Evolutionary conservation across 2,329 filamentous ascomycete species (phyloP).

Genomic region (Paecilomyces sp.): DNA sequence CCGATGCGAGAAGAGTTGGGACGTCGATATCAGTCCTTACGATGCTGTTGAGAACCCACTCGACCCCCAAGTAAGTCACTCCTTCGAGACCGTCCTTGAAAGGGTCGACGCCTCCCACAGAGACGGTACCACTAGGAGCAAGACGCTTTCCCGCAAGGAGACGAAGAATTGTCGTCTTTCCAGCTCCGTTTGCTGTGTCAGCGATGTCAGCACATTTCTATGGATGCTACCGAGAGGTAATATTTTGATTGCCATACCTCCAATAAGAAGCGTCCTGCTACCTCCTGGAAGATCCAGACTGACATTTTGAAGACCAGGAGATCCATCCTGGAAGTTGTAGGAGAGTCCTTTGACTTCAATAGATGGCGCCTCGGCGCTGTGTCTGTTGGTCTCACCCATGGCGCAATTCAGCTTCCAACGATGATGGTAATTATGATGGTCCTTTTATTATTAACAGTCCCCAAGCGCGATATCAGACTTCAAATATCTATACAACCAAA

Average conservation of each 20-base stretch:
- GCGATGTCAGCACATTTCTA: conserved; percentile 8
- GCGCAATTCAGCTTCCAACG: neutral
- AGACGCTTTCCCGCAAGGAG: conserved; percentile 93
- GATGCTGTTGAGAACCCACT: conserved; percentile 97
- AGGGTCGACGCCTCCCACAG: conserved; percentile 76
- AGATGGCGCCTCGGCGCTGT: conserved; percentile 39
- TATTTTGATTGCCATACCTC: conserved; percentile 46
- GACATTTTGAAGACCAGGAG: conserved; percentile 69
- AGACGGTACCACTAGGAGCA: conserved; percentile 66
- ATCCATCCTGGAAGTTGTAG: conserved; percentile 83
- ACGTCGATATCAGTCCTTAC: conserved; percentile 94
- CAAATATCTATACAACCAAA: neutral
- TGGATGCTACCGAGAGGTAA: neutral
- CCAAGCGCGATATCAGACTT: neutral
- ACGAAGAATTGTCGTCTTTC: conserved; percentile 92
- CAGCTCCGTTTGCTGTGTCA: conserved; percentile 73
- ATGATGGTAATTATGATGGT: neutral
- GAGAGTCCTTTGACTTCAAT: conserved; percentile 70
- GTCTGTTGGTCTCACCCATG: conserved; percentile 1
- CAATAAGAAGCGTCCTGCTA: conserved; percentile 84
- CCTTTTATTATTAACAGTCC: neutral
- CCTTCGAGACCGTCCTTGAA: conserved; percentile 87
- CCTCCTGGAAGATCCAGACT: conserved; percentile 69
- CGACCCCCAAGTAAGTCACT: conserved; percentile 91
- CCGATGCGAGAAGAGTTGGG: conserved; percentile 70